Evolutionary conservation across 2,329 filamentous ascomycete species (phyloP).

Genomic region (Shiraia sp.): DNA sequence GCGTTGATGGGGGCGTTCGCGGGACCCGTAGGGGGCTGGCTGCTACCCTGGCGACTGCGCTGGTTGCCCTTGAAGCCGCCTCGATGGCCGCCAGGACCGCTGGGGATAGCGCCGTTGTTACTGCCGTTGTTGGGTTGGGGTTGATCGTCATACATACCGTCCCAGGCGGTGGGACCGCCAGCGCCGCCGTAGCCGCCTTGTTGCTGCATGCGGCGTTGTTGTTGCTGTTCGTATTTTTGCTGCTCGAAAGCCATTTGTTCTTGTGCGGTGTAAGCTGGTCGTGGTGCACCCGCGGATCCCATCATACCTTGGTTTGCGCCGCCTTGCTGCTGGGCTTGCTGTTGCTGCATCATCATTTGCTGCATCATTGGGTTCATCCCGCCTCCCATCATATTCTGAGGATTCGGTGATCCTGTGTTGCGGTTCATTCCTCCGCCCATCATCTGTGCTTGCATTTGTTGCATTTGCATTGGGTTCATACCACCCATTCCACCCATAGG

Average conservation of each 20-base stretch:
- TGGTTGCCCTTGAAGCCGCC: conserved; percentile 31
- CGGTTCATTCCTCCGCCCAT: conserved; percentile 35
- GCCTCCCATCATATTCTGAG: conserved; percentile 45
- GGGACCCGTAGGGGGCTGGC: conserved; percentile 46
- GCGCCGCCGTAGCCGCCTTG: conserved; percentile 52
- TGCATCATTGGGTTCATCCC: conserved; percentile 76
- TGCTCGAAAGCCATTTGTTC: conserved; percentile 78
- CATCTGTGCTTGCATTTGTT: conserved; percentile 48
- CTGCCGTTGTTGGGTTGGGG: conserved; percentile 72
- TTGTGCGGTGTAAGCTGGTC: conserved; percentile 66
- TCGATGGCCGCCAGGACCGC: too few relatives aligned
- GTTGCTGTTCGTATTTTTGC: conserved; percentile 75
- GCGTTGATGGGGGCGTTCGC: conserved; percentile 70
- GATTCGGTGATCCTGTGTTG: conserved; percentile 36
- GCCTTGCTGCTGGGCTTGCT: conserved; percentile 55
- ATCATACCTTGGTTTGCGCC: conserved; percentile 39
- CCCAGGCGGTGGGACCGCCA: conserved; percentile 83
- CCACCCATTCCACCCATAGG: conserved; percentile 55
- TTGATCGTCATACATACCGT: conserved; percentile 97
- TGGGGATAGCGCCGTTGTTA: too few relatives aligned
- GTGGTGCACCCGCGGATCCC: conserved; percentile 27
- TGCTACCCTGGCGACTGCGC: conserved; percentile 32
- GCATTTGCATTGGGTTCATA: conserved; percentile 63
- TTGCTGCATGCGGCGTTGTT: conserved; percentile 59
- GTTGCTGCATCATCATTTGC: conserved; percentile 61